These are phyloP conservation scores for Arthromyces matolae DNA, from an alignment of 768 basidiomycete species.

Conservation along the genomic window DNA sequence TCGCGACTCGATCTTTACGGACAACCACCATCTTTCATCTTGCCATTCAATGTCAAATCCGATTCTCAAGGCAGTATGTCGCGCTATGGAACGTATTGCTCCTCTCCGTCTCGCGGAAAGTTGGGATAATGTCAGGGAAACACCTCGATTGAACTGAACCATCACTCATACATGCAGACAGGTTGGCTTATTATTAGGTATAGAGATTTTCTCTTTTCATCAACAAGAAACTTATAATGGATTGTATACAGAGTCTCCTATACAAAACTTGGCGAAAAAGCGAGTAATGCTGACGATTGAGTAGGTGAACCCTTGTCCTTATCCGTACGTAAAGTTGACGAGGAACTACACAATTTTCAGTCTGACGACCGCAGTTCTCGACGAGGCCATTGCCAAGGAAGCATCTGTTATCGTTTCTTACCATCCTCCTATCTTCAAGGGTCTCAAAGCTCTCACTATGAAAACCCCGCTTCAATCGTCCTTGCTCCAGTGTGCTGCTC, in stretches of 20 bases:
- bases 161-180: conserved; percentile 24
- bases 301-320: conserved; percentile 31
- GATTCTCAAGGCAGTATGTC: conserved; percentile 51
- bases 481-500: conserved; percentile 73
- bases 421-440: conserved; percentile 82
- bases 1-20: neutral
- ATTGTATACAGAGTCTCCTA: conserved; percentile 47
- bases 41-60: conserved; percentile 27
- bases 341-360: conserved; percentile 34
- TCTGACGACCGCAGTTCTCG: conserved; percentile 65
- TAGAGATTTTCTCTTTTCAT: conserved; percentile 13
- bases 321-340: neutral
- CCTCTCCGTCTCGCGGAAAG: conserved; percentile 81
- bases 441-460: conserved; percentile 72
- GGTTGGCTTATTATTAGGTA: conserved; percentile 77
- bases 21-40: neutral
- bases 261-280: conserved; percentile 41
- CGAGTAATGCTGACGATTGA: conserved; percentile 69
- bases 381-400: conserved; percentile 60
- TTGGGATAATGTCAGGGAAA: conserved; percentile 88
- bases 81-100: conserved; percentile 80
- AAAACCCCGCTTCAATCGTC: conserved; percentile 75
- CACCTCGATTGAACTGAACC: conserved; percentile 3
- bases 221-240: neutral
- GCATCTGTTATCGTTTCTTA: conserved; percentile 75